Conservation (phyloP, 1,139 yeast genomes). For the Protomyces inundatus region DNA sequence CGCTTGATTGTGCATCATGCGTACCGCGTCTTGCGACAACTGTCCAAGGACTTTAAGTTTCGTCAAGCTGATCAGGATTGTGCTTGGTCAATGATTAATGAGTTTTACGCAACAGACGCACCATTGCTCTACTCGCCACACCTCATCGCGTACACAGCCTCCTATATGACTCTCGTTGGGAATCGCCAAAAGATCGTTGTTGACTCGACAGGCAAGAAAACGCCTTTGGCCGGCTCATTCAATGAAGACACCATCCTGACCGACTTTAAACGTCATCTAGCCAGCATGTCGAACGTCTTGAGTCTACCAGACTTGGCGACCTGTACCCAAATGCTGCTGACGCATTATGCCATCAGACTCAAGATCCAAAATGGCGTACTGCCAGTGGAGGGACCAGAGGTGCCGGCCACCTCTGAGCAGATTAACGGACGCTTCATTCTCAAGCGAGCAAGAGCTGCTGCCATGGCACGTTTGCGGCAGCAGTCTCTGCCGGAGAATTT, state of each 20-base stretch:
- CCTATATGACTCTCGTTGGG: slow-evolving; percentile 39
- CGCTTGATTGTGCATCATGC: slow-evolving; percentile 84
- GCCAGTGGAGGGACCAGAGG: neutral
- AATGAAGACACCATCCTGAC: no score
- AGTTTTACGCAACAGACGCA: slow-evolving; percentile 80
- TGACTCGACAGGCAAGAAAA: no score
- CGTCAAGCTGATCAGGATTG: neutral
- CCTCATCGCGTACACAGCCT: slow-evolving; percentile 76
- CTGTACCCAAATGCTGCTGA: neutral
- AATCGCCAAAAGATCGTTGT: no score
- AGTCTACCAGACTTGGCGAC: neutral
- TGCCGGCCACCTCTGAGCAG: neutral
- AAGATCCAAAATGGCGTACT: neutral
- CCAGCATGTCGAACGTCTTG: no score
- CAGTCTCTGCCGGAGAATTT: neutral
- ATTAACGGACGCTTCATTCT: neutral
- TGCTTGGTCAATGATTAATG: slow-evolving; percentile 80
- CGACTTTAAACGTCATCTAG: no score
- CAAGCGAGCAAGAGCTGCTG: neutral
- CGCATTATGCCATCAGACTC: neutral
- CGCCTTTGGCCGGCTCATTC: no score
- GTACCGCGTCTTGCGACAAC: slow-evolving; percentile 42
- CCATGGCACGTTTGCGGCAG: neutral
- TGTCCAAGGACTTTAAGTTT: neutral
- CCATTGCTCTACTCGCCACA: slow-evolving; percentile 84